These are phyloP conservation scores for Oryza punctata DNA, from an alignment of 176 grass and related monocot genomes.

Conservation along the genomic window DNA sequence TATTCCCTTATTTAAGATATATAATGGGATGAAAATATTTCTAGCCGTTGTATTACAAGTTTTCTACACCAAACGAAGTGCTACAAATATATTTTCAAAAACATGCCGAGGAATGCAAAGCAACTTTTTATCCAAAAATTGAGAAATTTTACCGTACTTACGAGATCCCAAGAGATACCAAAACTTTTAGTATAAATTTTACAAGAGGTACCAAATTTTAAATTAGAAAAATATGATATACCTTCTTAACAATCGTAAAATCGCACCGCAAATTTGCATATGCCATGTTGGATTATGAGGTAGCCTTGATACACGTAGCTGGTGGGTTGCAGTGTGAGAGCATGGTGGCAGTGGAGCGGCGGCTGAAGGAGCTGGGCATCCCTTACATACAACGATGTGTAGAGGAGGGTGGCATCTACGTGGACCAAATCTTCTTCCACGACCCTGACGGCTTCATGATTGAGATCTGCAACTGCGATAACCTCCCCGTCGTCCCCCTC, in stretches of 20 bases:
- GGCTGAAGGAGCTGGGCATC: slow-evolving; percentile 67
- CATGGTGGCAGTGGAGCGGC: slow-evolving; percentile 74
- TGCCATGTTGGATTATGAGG: background rate
- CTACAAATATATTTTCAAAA: no score
- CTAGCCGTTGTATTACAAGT: no score
- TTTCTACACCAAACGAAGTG: no score
- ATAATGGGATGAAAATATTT: no score
- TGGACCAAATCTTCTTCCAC: slow-evolving; percentile 94
- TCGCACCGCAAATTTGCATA: background rate
- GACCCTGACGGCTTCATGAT: slow-evolving; percentile 94
- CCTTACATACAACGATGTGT: slow-evolving; percentile 45
- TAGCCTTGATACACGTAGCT: background rate
- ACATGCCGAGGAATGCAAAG: background rate
- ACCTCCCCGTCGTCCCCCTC: slow-evolving; percentile 72
- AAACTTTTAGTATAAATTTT: no score
- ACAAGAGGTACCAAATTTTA: no score
- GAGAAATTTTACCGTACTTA: no score
- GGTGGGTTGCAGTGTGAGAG: slow-evolving; percentile 70
- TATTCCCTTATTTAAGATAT: no score
- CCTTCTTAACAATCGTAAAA: no score
- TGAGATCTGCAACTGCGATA: slow-evolving; percentile 92
- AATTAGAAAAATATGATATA: no score
- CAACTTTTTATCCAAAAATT: background rate
- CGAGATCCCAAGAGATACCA: no score
- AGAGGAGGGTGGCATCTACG: slow-evolving; percentile 69